A percentile compares a stretch with the other conserved stretches of the same genome.
Evolutionary conservation across 179 eudicot species (phyloP).

Genomic region (Amaranthus tricolor): DNA sequence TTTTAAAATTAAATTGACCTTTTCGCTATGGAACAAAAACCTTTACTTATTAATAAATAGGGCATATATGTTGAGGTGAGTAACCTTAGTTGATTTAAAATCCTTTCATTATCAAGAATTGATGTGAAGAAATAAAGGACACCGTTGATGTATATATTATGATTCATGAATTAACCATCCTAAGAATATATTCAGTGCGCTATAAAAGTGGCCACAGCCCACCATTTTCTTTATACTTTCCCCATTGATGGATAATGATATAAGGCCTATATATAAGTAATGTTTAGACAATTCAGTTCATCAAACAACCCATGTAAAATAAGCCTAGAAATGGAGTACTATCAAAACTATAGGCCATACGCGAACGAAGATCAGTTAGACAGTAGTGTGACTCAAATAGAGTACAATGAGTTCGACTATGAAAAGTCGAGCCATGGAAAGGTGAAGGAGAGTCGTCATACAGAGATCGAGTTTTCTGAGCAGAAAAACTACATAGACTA

Average conservation of each 20-base stretch:
- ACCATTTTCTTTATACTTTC: slow-evolving; percentile 10
- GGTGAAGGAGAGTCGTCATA: background rate
- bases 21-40: too few relatives aligned
- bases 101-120: background rate
- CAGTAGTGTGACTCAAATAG: background rate
- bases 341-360: slow-evolving; percentile 17
- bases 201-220: too few relatives aligned
- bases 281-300: background rate
- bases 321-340: slow-evolving; percentile 7
- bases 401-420: slow-evolving; percentile 10
- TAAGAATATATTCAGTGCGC: slow-evolving; percentile 22
- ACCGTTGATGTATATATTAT: slow-evolving; percentile 8
- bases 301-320: background rate
- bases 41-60: too few relatives aligned
- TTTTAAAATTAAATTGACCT: too few relatives aligned
- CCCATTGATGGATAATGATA: background rate
- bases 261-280: slow-evolving; percentile 18
- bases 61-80: background rate
- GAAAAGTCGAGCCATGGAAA: background rate
- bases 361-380: slow-evolving; percentile 13
- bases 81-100: slow-evolving; percentile 4
- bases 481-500: slow-evolving; percentile 30
- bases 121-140: slow-evolving; percentile 1
- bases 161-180: slow-evolving; percentile 7
- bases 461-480: slow-evolving; percentile 16